These are phyloP conservation scores for Microdochium bolleyi DNA, from an alignment of 2,329 filamentous ascomycete genomes.

Conservation along the genomic window DNA sequence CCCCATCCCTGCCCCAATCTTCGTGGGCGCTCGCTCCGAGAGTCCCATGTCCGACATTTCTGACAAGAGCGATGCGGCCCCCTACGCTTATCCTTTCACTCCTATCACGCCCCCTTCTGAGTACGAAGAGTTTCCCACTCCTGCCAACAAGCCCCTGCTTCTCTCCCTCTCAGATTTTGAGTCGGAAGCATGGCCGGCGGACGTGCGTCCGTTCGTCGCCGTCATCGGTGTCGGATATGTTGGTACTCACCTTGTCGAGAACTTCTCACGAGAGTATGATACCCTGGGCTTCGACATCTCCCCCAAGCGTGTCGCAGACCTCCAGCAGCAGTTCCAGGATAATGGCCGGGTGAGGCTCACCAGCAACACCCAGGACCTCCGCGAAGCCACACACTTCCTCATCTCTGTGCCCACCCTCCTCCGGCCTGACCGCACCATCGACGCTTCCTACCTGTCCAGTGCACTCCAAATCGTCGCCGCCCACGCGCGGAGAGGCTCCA, in stretches of 20 bases:
- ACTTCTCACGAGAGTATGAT: slow-evolving; percentile 29
- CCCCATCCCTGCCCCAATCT: not conserved
- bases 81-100: not conserved
- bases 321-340: slow-evolving; percentile 18
- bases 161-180: not conserved
- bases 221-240: slow-evolving; percentile 47
- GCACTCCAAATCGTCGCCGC: slow-evolving; percentile 31
- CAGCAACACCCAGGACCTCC: slow-evolving; percentile 25
- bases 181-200: not conserved
- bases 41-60: not conserved
- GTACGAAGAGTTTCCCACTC: not conserved
- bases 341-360: slow-evolving; percentile 26
- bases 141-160: not conserved
- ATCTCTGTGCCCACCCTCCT: slow-evolving; percentile 46
- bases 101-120: not conserved
- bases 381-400: slow-evolving; percentile 39
- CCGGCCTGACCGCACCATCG: slow-evolving; percentile 34
- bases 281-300: slow-evolving; percentile 43
- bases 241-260: slow-evolving; percentile 36
- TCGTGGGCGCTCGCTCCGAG: not conserved
- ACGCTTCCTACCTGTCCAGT: slow-evolving; percentile 35
- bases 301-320: slow-evolving; percentile 23
- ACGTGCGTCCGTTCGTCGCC: slow-evolving; percentile 27
- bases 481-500: slow-evolving; percentile 33
- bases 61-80: not conserved